A percentile compares a stretch with the other conserved stretches of the same genome.
phyloP scores from a whole-genome alignment of 75 land plant species.

The Pseudotsuga menziesii region DNA sequence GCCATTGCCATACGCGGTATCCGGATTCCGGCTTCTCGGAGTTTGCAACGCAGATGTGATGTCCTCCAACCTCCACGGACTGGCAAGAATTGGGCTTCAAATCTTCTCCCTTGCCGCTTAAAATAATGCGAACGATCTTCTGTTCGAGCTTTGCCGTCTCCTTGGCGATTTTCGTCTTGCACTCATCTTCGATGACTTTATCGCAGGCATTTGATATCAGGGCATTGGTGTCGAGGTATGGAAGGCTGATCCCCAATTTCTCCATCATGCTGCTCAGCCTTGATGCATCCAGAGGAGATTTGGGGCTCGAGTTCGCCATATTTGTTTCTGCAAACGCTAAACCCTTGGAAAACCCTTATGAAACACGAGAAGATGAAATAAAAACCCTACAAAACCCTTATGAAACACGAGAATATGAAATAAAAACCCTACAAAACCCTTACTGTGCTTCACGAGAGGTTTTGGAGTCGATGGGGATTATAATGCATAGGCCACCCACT shows the following conservation, averaged over 20 bases:
- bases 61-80: constrained; percentile 26
- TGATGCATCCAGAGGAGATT: constrained; percentile 11
- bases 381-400: too few relatives aligned
- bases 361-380: too few relatives aligned
- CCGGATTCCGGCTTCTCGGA: constrained; percentile 22
- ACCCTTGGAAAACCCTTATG: too few relatives aligned
- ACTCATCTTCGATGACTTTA: constrained; percentile 4
- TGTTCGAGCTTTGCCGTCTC: constrained; percentile 30
- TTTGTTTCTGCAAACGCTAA: neutral
- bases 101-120: constrained; percentile 25
- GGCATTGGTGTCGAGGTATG: constrained; percentile 9
- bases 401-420: too few relatives aligned
- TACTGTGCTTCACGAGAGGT: too few relatives aligned
- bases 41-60: constrained; percentile 31
- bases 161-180: constrained; percentile 15
- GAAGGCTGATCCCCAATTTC: neutral
- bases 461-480: too few relatives aligned
- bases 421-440: too few relatives aligned
- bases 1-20: constrained; percentile 46
- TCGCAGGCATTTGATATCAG: constrained; percentile 10
- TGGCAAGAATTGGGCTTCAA: constrained; percentile 34
- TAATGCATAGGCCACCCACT: too few relatives aligned
- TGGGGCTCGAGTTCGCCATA: constrained; percentile 3
- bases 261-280: neutral
- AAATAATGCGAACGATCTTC: constrained; percentile 25